Evolutionary conservation across 306 rosid species (phyloP).

Genomic region (Rubus idaeus): DNA sequence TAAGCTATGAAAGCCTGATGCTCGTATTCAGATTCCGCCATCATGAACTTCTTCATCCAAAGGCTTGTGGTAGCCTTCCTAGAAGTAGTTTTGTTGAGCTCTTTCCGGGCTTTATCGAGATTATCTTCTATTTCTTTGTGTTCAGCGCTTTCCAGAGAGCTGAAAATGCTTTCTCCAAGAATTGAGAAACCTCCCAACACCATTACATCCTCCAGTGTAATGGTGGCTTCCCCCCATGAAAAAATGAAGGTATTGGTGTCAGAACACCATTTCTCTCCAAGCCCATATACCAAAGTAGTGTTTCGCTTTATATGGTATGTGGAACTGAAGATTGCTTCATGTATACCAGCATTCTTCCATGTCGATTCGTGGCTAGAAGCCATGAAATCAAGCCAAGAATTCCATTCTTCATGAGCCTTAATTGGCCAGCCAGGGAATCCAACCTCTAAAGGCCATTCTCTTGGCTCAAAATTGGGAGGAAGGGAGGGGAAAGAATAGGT

Average conservation of each 20-base stretch:
- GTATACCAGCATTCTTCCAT: constrained; percentile 44
- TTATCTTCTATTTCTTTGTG: neutral
- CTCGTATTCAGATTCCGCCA: constrained; percentile 42
- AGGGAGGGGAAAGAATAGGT: constrained; percentile 10
- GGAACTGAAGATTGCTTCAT: constrained; percentile 43
- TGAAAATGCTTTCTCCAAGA: constrained; percentile 9
- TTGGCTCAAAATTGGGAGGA: constrained; percentile 6
- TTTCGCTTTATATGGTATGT: constrained; percentile 5
- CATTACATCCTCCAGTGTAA: constrained; percentile 55
- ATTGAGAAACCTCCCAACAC: constrained; percentile 27
- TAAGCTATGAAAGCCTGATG: constrained; percentile 52
- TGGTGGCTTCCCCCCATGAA: constrained; percentile 52
- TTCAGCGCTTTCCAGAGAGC: neutral
- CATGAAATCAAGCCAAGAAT: constrained; percentile 38
- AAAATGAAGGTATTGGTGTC: constrained; percentile 42
- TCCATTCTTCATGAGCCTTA: constrained; percentile 12
- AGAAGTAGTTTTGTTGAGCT: neutral
- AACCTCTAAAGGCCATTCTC: constrained; percentile 20
- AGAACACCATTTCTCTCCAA: constrained; percentile 42
- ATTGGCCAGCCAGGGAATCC: constrained; percentile 31
- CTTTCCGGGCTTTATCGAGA: neutral
- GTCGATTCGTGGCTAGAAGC: constrained; percentile 16
- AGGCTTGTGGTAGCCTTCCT: neutral
- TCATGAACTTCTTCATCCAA: constrained; percentile 34
- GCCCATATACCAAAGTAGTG: constrained; percentile 12